Evolutionary conservation across 108 stramenopile species (phyloP), one percentile per base, ranked within the genome.

Genomic region (Conticribra weissflogii): DNA sequence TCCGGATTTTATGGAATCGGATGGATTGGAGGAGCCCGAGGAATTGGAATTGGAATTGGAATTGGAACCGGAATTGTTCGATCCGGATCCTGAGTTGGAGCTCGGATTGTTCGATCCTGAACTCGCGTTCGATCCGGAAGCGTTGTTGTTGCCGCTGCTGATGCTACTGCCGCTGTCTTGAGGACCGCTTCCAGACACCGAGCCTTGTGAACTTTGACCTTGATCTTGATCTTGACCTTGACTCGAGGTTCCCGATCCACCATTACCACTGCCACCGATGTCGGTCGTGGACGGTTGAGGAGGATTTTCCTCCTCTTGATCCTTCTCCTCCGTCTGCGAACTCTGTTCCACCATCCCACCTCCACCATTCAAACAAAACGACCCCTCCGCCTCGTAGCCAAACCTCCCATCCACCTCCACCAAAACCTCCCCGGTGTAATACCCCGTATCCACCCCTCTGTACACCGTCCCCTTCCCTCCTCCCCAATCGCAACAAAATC

Each of bases 401-500:
- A 77, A 77, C 18, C 45, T 64, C 4, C 67, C 76, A 50, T 64
- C 44, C 32, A 77, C 68, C 19, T 77, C 76, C 48, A 64, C 68
- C 50, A 77, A 64, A 17, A 36, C 54, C 24, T 61, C 48, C 7
- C 76, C 76, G 0, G 63, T 77, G 21, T 63, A 64, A 31, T 51
- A 63, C 1, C 76, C 68, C 15, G 61, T 68, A 50, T 77, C 68
- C 17, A 57, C 69, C 2, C 76, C 76, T 34, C 32, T 24, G 63
- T 69, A 77, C 24, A 77, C 32, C 3, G 55, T 50, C 17, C 34
- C 59, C 30, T 32, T 59, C 17, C 76, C 76, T 31, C 76, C 76
- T 2, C 76, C 76, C 68, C 68, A 51, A 27, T 77, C 63, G 44
- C 76, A 77, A 46, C 76, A 77, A 46, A 63, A 55, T 31, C 76